Evolutionary conservation across 179 eudicot genomes (phyloP).

Genomic region (Monotropa hypopitys): DNA sequence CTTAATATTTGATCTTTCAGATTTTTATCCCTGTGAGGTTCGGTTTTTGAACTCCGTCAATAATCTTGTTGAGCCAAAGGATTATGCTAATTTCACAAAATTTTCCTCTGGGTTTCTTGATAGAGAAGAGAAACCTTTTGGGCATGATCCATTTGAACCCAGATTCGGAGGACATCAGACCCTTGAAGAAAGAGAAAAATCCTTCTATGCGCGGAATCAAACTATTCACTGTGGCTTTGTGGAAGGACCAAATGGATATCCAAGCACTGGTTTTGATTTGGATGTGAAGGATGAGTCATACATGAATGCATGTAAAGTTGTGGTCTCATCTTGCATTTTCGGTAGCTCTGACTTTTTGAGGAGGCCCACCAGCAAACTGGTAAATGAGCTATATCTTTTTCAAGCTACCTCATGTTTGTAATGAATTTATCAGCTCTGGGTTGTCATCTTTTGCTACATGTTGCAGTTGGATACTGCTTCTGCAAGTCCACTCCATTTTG

Average conservation of each 20-base stretch:
- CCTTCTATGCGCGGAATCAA: slow-evolving; percentile 59
- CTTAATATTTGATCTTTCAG: slow-evolving; percentile 22
- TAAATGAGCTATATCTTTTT: slow-evolving; percentile 21
- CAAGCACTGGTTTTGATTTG: slow-evolving; percentile 71
- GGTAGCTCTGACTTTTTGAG: slow-evolving; percentile 96
- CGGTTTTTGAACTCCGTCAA: slow-evolving; percentile 45
- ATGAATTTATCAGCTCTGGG: not conserved
- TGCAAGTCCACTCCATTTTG: not conserved
- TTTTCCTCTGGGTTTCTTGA: slow-evolving; percentile 47
- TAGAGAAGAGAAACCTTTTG: slow-evolving; percentile 37
- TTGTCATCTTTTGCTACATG: not conserved
- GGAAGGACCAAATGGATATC: slow-evolving; percentile 50
- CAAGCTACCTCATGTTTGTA: slow-evolving; percentile 1
- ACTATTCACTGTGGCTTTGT: slow-evolving; percentile 94
- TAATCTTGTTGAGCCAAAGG: slow-evolving; percentile 52
- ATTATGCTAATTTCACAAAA: slow-evolving; percentile 39
- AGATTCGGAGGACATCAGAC: slow-evolving; percentile 91
- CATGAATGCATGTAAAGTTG: slow-evolving; percentile 64
- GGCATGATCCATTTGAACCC: slow-evolving; percentile 26
- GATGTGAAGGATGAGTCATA: slow-evolving; percentile 51
- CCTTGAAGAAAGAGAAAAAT: slow-evolving; percentile 66
- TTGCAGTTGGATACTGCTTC: slow-evolving; percentile 3
- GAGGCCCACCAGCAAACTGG: slow-evolving; percentile 84
- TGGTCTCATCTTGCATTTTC: slow-evolving; percentile 90
- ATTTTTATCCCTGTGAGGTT: slow-evolving; percentile 62